Percentiles rank a stretch among this genome's conserved stretches.
Evolutionary conservation across 441 rosid species (phyloP).

Genomic region (Populus hybrid): DNA sequence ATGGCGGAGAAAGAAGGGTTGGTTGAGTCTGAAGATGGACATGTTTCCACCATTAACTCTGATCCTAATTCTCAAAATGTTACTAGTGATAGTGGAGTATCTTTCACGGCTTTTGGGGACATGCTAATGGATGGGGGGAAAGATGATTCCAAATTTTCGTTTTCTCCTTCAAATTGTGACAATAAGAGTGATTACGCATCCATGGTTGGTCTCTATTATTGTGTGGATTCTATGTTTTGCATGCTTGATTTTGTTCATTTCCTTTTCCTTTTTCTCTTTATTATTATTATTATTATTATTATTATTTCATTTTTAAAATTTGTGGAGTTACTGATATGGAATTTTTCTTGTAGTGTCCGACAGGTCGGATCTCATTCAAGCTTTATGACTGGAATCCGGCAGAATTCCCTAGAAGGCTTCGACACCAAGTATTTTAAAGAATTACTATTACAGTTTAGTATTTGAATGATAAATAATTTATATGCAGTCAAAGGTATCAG

Average conservation of each 20-base stretch:
- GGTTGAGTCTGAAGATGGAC: conserved; percentile 56
- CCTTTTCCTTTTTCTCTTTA: background rate
- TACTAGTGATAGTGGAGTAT: conserved; percentile 56
- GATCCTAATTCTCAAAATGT: conserved; percentile 47
- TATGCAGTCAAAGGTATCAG: conserved; percentile 18
- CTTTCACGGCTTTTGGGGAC: conserved; percentile 35
- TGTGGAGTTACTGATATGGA: conserved; percentile 17
- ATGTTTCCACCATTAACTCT: conserved; percentile 37
- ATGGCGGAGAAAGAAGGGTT: conserved; percentile 55
- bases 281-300: too few relatives aligned
- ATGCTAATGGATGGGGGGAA: conserved; percentile 46
- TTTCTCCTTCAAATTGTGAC: conserved; percentile 57
- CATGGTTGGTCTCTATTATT: conserved; percentile 44
- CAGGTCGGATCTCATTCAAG: conserved; percentile 95
- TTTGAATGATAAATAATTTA: conserved; percentile 24
- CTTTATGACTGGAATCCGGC: conserved; percentile 99
- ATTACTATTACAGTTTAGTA: conserved; percentile 61
- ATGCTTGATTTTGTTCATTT: background rate
- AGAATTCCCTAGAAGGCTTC: conserved; percentile 95
- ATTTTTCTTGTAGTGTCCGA: conserved; percentile 70
- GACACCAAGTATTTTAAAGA: conserved; percentile 88
- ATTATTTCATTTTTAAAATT: background rate
- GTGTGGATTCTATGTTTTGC: conserved; percentile 11
- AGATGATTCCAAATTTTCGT: conserved; percentile 51
- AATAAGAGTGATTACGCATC: conserved; percentile 73